A percentile compares a stretch with the other conserved stretches of the same genome.
Conservation (phyloP, 495 filamentous ascomycete species). For the Penicillium odoratum region DNA sequence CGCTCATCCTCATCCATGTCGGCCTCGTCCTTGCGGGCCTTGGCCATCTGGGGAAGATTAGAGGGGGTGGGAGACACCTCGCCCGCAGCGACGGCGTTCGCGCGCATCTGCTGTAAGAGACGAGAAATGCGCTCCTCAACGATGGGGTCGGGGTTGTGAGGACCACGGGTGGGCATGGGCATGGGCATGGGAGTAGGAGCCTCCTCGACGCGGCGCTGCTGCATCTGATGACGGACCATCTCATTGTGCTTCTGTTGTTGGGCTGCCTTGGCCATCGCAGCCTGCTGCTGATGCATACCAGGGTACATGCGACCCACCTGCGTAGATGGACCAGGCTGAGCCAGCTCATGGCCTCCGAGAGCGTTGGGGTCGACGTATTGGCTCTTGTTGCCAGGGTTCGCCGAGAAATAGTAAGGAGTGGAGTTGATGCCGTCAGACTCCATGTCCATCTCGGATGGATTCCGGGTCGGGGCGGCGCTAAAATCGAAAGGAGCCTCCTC, state of each 20-base stretch:
- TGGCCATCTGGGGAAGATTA: constrained; percentile 50
- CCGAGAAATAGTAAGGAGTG: constrained; percentile 49
- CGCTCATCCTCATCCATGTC: constrained; percentile 99
- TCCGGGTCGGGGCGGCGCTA: constrained; percentile 53
- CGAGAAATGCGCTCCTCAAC: constrained; percentile 86
- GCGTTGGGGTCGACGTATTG: constrained; percentile 71
- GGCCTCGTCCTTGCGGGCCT: constrained; percentile 84
- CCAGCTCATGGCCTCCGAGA: constrained; percentile 58
- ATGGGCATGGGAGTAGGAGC: constrained; percentile 16
- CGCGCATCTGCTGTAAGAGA: constrained; percentile 79
- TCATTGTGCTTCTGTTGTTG: constrained; percentile 68
- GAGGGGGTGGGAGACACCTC: constrained; percentile 47
- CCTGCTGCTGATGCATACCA: constrained; percentile 89
- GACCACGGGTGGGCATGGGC: constrained; percentile 40
- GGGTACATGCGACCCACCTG: constrained; percentile 75
- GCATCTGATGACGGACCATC: constrained; percentile 57
- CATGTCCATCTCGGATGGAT: constrained; percentile 56
- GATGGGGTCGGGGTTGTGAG: constrained; percentile 60
- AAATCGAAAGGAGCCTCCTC: constrained; percentile 52
- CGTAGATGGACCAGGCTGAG: constrained; percentile 46
- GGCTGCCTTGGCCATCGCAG: constrained; percentile 74
- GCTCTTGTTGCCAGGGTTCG: constrained; percentile 36
- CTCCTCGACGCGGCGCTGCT: constrained; percentile 38
- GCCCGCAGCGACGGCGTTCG: constrained; percentile 58
- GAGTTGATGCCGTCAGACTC: constrained; percentile 63